Evolutionary conservation across 2,329 filamentous ascomycete genomes (phyloP).

Genomic region (Ceratocystis colombiana): DNA sequence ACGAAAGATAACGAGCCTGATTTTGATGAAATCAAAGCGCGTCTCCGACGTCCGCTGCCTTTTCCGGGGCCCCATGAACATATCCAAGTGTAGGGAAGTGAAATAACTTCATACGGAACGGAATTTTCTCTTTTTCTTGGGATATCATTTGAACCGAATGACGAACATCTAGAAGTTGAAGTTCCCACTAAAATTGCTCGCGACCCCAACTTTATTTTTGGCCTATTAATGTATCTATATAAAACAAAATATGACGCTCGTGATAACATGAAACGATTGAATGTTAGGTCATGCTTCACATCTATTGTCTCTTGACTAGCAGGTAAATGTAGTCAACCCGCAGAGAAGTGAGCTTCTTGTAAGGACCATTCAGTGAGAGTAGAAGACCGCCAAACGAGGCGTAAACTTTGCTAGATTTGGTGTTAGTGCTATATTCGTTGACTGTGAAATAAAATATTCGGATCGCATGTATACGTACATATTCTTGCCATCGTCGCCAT

Average conservation of each 20-base stretch:
- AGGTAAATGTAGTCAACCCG: constrained; percentile 92
- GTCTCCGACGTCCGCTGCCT: constrained; percentile 68
- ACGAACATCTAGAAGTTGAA: constrained; percentile 10
- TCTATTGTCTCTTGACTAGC: constrained; percentile 65
- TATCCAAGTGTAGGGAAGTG: constrained; percentile 13
- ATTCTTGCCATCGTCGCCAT: constrained; percentile 64
- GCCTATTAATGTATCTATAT: constrained; percentile 22
- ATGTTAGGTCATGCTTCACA: neutral
- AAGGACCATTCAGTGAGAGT: constrained; percentile 83
- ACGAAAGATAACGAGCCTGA: constrained; percentile 68
- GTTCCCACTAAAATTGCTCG: neutral
- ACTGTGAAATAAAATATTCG: neutral
- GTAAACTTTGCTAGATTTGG: constrained; percentile 65
- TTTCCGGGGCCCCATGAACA: constrained; percentile 57
- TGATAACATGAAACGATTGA: constrained; percentile 18
- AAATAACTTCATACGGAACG: constrained; percentile 12
- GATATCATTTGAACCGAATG: constrained; percentile 9
- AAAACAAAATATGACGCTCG: constrained; percentile 21
- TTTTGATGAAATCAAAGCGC: constrained; percentile 62
- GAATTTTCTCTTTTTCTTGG: constrained; percentile 17
- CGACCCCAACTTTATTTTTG: constrained; percentile 10
- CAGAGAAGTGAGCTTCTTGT: constrained; percentile 86
- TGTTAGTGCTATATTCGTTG: constrained; percentile 10
- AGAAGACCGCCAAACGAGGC: constrained; percentile 87
- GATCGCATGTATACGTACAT: constrained; percentile 55